A percentile compares a stretch with the other conserved stretches of the same genome.
Evolutionary conservation across 2,329 filamentous ascomycete species (phyloP).

Genomic region (Fusarium ramigenum): DNA sequence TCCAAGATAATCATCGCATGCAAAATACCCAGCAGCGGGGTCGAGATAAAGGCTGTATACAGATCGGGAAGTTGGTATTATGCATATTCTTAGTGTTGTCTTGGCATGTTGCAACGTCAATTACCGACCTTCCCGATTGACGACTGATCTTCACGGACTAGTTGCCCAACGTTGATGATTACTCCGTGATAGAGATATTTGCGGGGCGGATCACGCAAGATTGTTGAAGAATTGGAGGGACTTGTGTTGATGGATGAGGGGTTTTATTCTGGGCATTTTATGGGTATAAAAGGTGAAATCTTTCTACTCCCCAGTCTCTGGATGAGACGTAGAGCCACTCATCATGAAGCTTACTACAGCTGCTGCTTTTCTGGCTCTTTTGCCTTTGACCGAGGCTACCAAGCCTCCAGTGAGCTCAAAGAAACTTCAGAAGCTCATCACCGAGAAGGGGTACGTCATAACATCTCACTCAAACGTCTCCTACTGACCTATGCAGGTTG

Average conservation of each 20-base stretch:
- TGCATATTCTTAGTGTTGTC: slow-evolving; percentile 30
- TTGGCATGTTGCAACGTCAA: slow-evolving; percentile 33
- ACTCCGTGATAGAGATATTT: slow-evolving; percentile 20
- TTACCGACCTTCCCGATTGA: slow-evolving; percentile 30
- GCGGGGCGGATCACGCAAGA: slow-evolving; percentile 30
- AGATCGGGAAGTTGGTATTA: slow-evolving; percentile 33
- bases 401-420: slow-evolving; percentile 34
- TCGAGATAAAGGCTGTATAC: slow-evolving; percentile 8
- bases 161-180: slow-evolving; percentile 21
- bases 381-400: slow-evolving; percentile 31
- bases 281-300: no score
- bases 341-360: slow-evolving; percentile 35
- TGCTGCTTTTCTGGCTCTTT: slow-evolving; percentile 40
- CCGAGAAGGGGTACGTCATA: slow-evolving; percentile 30
- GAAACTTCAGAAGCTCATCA: slow-evolving; percentile 40
- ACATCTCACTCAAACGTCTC: rapidly evolving
- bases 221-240: not conserved
- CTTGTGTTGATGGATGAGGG: not conserved
- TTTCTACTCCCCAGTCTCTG: not conserved
- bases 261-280: not conserved
- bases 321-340: not conserved
- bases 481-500: slow-evolving; percentile 17
- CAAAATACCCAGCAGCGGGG: not conserved
- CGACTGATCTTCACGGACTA: slow-evolving; percentile 23
- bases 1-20: not conserved